A percentile compares a stretch with the other conserved stretches of the same genome.
Conservation (phyloP, 495 filamentous ascomycete genomes). For the Viridothelium virens region DNA sequence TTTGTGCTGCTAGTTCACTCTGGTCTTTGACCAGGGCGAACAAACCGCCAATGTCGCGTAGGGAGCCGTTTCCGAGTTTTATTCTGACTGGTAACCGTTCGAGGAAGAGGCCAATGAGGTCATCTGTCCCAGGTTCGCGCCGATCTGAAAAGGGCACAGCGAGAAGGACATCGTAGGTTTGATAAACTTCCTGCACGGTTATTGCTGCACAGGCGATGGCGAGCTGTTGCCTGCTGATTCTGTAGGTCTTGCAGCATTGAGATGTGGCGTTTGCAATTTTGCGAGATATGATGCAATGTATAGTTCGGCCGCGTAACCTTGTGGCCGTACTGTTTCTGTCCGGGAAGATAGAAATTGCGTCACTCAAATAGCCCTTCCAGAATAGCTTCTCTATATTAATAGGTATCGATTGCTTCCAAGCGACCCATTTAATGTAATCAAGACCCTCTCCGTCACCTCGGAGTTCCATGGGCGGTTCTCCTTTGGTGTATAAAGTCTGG, state of each 20-base stretch:
- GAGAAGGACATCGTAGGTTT: conserved; percentile 11
- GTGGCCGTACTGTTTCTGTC: not conserved
- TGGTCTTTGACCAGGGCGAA: not conserved
- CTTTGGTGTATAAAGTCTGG: not conserved
- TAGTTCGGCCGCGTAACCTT: not conserved
- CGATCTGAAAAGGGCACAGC: conserved; percentile 14
- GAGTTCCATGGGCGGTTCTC: too few species aligned
- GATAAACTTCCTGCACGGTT: not conserved
- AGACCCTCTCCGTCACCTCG: too few species aligned
- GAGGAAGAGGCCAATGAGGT: conserved; percentile 16
- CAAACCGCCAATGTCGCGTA: not conserved
- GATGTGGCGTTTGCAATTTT: too few species aligned
- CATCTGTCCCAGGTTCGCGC: conserved; percentile 13
- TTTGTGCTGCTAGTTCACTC: conserved; percentile 6
- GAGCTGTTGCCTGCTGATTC: not conserved
- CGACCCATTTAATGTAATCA: not conserved
- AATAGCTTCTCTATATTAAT: not conserved
- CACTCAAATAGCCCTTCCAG: not conserved
- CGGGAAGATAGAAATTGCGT: not conserved
- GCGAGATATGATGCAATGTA: not conserved
- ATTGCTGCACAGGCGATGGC: not conserved
- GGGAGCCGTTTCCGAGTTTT: not conserved
- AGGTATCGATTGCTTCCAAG: not conserved
- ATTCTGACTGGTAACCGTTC: conserved; percentile 18
- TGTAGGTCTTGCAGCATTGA: too few species aligned